These are phyloP conservation scores for Aspergillus pseudoviridinutans DNA, from an alignment of 2,329 filamentous ascomycete genomes.

Conservation along the genomic window DNA sequence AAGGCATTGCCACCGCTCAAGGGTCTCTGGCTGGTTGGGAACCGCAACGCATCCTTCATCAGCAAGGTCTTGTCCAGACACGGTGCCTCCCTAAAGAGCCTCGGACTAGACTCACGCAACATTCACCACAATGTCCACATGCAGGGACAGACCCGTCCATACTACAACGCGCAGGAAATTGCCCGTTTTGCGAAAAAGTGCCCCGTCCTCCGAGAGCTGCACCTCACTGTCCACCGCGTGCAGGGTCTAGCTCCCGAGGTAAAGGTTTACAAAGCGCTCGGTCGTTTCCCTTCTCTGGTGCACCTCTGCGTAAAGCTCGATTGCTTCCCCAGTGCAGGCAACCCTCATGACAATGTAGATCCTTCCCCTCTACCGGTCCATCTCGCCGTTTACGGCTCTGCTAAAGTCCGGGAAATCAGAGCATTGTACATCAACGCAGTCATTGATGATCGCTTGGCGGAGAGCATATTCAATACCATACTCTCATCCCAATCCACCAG, in stretches of 20 bases:
- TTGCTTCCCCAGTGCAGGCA: not conserved
- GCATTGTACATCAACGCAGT: not conserved
- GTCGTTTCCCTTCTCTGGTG: not conserved
- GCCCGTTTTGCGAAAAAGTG: not conserved
- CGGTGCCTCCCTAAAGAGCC: not conserved
- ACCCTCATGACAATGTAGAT: not conserved
- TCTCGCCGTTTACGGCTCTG: too few relatives aligned
- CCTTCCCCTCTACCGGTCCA: too few relatives aligned
- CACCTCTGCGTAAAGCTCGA: not conserved
- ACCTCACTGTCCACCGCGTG: not conserved
- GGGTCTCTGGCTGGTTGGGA: not conserved
- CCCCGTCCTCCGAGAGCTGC: not conserved
- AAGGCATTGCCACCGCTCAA: not conserved
- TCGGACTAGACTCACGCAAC: not conserved
- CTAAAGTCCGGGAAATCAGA: too few relatives aligned
- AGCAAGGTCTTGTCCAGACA: not conserved
- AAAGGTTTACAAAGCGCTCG: not conserved
- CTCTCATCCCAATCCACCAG: not conserved
- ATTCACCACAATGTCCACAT: not conserved
- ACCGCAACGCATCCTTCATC: not conserved
- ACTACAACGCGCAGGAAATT: not conserved
- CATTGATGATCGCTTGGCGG: not conserved
- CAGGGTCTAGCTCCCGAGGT: not conserved
- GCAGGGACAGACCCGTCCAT: not conserved
- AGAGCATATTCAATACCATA: not conserved